Evolutionary conservation across 306 rosid species (phyloP).

Genomic region (Gastrolobium bilobum): DNA sequence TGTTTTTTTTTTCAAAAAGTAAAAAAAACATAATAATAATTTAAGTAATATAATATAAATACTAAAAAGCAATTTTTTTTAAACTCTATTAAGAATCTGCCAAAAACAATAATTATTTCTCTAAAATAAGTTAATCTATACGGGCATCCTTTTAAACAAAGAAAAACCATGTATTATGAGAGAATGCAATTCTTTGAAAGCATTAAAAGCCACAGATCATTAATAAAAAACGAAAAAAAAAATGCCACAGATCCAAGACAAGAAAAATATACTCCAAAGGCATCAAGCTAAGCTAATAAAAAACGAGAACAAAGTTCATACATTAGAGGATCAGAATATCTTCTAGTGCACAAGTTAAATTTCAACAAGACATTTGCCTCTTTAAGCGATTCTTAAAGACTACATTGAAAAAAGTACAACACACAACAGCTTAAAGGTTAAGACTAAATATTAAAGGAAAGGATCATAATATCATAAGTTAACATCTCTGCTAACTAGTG

Average conservation of each 20-base stretch:
- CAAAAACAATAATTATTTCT: no score
- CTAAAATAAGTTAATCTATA: no score
- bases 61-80: no score
- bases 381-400: constrained; percentile 58
- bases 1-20: no score
- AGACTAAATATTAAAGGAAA: constrained; percentile 79
- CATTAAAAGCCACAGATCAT: background rate
- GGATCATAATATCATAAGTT: constrained; percentile 65
- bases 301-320: constrained; percentile 70
- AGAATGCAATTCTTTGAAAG: no score
- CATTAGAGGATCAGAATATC: constrained; percentile 77
- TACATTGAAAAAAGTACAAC: constrained; percentile 71
- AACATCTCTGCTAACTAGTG: constrained; percentile 73
- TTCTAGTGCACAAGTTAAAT: constrained; percentile 50
- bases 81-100: no score
- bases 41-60: no score
- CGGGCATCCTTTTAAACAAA: no score
- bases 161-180: no score
- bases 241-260: constrained; percentile 3
- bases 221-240: background rate
- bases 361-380: constrained; percentile 55
- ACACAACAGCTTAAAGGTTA: constrained; percentile 75
- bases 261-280: constrained; percentile 49
- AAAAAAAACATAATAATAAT: no score
- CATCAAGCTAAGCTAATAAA: constrained; percentile 53